Evolutionary conservation across 805 yeast species (phyloP), one percentile per base, ranked within the genome.

Genomic region (Barnettozyma pratensis): DNA sequence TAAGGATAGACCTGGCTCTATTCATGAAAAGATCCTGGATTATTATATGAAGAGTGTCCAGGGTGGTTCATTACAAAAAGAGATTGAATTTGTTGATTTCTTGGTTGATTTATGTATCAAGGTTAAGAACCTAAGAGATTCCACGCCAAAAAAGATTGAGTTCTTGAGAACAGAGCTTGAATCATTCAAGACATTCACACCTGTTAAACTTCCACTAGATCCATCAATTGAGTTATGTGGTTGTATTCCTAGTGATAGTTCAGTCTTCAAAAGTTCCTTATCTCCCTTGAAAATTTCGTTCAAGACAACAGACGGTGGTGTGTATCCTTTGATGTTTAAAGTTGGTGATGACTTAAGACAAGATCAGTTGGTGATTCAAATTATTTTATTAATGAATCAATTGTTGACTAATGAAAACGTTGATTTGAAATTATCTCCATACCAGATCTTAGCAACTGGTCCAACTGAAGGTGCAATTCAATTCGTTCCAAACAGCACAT

Each of bases 291-390:
- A 90, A 61, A 76, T 94, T 41, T 78, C 89, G 0, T 83, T 94
- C 63, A 81, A 77, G 56, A 83, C 94, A 1, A 63, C 60, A 2
- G 67, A 67, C 8, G 78, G 76, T 2, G 67, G 63, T 0, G 71
- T 68, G 46, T 94, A 89, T 64, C 81, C 95, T 6, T 69, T 94
- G 36, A 92, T 94, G 85, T 92, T 89, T 69, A 94, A 94, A 65
- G 86, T 87, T 44, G 99, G 99, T 11, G 99, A 72, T 65, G 99
- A 94, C 63, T 72, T 94, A 44, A 74, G 98, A 51, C 99, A 94
- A 65, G 99, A 94, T 70, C 99, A 94, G 65, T 75, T 94, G 54
- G 96, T 94, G n/a, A 86, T 90, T 44, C 99, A 94, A 65, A 88
- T 94, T 52, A 87, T 94, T 49, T 78, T 84, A 48, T 70, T 94